Evolutionary conservation across 2,329 filamentous ascomycete species (phyloP), one percentile per base, ranked within the genome.

Genomic region (Cercospora janseana): DNA sequence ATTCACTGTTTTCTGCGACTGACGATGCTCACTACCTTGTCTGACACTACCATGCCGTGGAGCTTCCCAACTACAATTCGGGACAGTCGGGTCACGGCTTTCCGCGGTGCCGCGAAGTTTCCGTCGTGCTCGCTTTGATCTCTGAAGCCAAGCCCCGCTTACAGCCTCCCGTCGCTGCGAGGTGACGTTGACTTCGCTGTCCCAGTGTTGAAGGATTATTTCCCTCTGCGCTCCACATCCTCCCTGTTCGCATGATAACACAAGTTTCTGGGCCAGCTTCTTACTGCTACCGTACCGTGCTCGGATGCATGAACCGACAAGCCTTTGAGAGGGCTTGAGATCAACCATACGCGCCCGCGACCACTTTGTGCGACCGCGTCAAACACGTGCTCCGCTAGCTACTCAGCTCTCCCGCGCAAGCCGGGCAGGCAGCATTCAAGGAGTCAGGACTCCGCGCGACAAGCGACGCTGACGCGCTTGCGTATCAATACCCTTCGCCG

Each of bases 321-420:
- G 6, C 21, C 3, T 21, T 2, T n/a, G n/a, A 9, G 12, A 18
- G 18, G 18, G 34, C 34, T 18, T 38, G 34, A 38, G 24, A 6
- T 12, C 21, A 37, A 6, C 9, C 24, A n/a, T n/a, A 12, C 23
- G 44, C 23, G 32, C 12, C 32, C 15, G 24, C 44, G 31, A 46
- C 32, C 18, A 31, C 26, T 28, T 31, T 4, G 40, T 42, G 35
- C 46, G 27, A 48, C 35, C 34, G 45, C 35, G 38, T 16, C 35
- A 20, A 41, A 49, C 46, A 49, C 46, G 46, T 49, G 46, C 46
- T 41, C 24, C 35, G 8, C 37, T 34, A 32, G 35, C 35, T 38
- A 21, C 27, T 45, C 45, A 49, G 46, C 46, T 42, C 35, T 34
- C 37, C 46, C 46, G 46, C 46, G 24, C 46, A 32, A 15, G 35